Base-by-base conservation (phyloP, 202 grass and related monocot species). In the Panicum hallii region DNA sequence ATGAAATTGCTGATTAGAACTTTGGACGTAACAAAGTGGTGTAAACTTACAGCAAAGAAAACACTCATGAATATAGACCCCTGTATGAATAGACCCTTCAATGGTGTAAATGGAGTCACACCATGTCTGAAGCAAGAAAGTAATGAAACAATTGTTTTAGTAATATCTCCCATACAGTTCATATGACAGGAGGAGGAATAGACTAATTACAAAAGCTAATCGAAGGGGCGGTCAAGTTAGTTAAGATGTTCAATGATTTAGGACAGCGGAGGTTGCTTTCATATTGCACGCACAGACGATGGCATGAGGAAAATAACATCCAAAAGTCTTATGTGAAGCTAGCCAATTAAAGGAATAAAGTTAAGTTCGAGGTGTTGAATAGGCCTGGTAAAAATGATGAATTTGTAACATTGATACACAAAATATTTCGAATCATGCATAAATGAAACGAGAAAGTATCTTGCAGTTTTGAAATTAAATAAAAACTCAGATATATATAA, bases 1-100 rank as follows among this genome's bases (percentile, higher is more conserved):
- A 75, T 70, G 13, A 2, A 36, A 74, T 74, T 52, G 14, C 20
- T 60, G 87, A 12, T 69, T 34, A 78, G 34, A 77, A 75, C 12
- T 61, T 15, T 83, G 44, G 5, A 87, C 48, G 58, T 70, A 49
- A 13, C 32, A 92, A 79, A 69, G 64, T 53, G 64, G 54, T 74
- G 41, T 71, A 40, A 89, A 92, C 91, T 88, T 92, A 99, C 96
- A 63, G 93, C 96, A 66, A 98, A 92, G 90, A 84, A 95, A 91
- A 98, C 94, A 67, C 96, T 94, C 79, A 92, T 86, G 78, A 98
- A 95, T 87, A 98, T 88, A 65, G 93, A 91, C 16, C 86, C 88
- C 86, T 95, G 91, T 73, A 95, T 89, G 56, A 98, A 82, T 75
- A 98, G 0, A 85, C 93, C 96, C 73, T 91, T 95, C 60, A 95